These are phyloP conservation scores for Melampsora americana DNA, from an alignment of 1,284 basidiomycete species.

Conservation along the genomic window DNA sequence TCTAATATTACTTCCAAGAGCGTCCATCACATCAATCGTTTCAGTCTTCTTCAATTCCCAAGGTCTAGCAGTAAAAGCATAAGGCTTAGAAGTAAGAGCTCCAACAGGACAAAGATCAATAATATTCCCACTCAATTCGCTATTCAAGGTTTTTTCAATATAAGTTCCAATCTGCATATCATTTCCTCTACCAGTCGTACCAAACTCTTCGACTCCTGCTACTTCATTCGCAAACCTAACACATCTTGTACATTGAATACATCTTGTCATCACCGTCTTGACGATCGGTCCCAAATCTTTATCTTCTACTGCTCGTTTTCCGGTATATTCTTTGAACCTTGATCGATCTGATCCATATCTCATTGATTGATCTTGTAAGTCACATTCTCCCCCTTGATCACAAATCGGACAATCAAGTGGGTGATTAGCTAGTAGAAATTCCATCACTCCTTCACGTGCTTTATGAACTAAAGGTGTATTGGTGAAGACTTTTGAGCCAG, in stretches of 20 bases:
- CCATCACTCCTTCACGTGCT: conserved; percentile 97
- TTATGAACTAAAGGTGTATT: conserved; percentile 93
- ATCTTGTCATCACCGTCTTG: conserved; percentile 99
- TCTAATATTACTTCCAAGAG: conserved; percentile 95
- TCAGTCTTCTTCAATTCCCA: conserved; percentile 99
- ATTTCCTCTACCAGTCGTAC: conserved; percentile 94
- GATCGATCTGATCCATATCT: conserved; percentile 95
- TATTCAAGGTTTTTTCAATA: conserved; percentile 94
- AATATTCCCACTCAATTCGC: conserved; percentile 95
- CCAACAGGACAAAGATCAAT: conserved; percentile 94
- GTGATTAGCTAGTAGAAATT: conserved; percentile 95
- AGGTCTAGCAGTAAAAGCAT: conserved; percentile 91
- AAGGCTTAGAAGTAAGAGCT: conserved; percentile 95
- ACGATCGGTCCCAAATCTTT: conserved; percentile 97
- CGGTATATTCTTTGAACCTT: conserved; percentile 95
- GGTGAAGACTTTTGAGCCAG: conserved; percentile 91
- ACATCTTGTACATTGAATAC: conserved; percentile 99
- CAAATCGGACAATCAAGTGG: conserved; percentile 98
- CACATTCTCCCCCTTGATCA: conserved; percentile 95
- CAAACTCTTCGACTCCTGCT: conserved; percentile 94
- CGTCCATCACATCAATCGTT: conserved; percentile 94
- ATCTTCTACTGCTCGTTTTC: conserved; percentile 97
- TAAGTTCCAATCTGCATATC: conserved; percentile 99
- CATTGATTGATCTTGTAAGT: conserved; percentile 99
- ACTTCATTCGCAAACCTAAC: conserved; percentile 99